Evolutionary conservation across 257 asterid genomes (phyloP), one percentile per base, ranked within the genome.

Genomic region (Fraxinus quadrangulata): DNA sequence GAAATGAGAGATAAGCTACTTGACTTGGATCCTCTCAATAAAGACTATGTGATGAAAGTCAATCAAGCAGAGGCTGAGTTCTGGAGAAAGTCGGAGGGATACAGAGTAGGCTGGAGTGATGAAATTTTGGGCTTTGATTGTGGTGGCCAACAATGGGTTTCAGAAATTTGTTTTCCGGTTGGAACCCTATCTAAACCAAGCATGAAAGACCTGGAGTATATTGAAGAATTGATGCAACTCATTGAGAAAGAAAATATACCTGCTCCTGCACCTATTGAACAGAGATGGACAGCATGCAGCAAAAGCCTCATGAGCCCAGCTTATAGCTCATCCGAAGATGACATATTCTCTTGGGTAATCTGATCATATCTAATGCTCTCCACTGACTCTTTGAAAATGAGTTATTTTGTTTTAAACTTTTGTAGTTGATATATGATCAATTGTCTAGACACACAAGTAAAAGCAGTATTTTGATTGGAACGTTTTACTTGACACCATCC

Each of bases 111-210:
- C 56, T 93, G 97, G 97, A 96, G 97, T 56, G 98, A 96, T 59
- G 99, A 96, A 84, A 96, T 96, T 81, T 85, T 96, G 81, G 99
- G 99, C 68, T 96, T 93, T 56, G 98, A 96, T 84, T 96, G 99
- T 67, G 99, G 99, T 72, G 99, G 99, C 72, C 99, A 96, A 81
- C 99, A 96, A 68, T 96, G 99, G 99, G 99, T 96, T 70, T 93
- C 99, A 1, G 99, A 96, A 77, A 89, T 86, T 17, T 96, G 99
- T 83, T 96, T 96, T 71, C 97, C 98, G 2, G 96, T 92, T 65
- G 99, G 99, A 84, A 91, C 97, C 68, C 84, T 93, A 4, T 89
- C 96, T 16, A 92, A 93, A 73, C 98, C 95, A 73, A 91, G 89
- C 83, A 87, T 92, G 96, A 93, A 89, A 73, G 98, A 96, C 83